Evolutionary conservation across 169 alveolate genomes (phyloP).

Genomic region (Toxoplasma gondii): DNA sequence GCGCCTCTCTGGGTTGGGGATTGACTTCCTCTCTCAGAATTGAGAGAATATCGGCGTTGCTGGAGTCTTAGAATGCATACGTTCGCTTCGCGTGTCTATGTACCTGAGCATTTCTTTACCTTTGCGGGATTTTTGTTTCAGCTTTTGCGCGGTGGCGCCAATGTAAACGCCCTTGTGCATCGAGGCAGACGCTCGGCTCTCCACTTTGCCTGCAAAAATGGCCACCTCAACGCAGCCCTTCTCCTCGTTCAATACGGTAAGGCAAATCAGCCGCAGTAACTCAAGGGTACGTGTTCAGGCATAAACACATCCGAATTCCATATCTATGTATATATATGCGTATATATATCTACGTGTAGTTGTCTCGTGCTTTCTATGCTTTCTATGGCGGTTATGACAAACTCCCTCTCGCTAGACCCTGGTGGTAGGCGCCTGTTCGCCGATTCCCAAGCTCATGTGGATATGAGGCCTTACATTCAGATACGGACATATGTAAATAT

Average conservation of each 20-base stretch:
- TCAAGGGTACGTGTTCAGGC: not conserved
- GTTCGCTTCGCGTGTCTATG: no score
- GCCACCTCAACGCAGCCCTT: not conserved
- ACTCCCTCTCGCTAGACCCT: no score
- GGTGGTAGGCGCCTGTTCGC: no score
- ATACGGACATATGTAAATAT: not conserved
- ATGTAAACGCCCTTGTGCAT: not conserved
- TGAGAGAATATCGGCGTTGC: no score
- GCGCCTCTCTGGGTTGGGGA: no score
- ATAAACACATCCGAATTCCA: not conserved
- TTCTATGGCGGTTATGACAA: no score
- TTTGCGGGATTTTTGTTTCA: not conserved
- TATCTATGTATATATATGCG: no score
- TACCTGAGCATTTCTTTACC: no score
- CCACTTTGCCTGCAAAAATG: constrained; percentile 14
- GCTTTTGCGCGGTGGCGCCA: constrained; percentile 23
- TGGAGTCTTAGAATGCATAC: no score
- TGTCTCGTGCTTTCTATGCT: not conserved
- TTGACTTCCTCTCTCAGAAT: no score
- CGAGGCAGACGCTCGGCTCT: constrained; percentile 22
- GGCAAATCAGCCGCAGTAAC: not conserved
- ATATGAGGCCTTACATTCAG: not conserved
- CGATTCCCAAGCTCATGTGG: no score
- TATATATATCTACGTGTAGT: not conserved
- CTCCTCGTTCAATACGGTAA: constrained; percentile 32